Percentiles rank a stretch among this genome's conserved stretches.
These are phyloP conservation scores for Eruca vesicaria DNA, from an alignment of 441 rosid genomes.

Conservation along the genomic window DNA sequence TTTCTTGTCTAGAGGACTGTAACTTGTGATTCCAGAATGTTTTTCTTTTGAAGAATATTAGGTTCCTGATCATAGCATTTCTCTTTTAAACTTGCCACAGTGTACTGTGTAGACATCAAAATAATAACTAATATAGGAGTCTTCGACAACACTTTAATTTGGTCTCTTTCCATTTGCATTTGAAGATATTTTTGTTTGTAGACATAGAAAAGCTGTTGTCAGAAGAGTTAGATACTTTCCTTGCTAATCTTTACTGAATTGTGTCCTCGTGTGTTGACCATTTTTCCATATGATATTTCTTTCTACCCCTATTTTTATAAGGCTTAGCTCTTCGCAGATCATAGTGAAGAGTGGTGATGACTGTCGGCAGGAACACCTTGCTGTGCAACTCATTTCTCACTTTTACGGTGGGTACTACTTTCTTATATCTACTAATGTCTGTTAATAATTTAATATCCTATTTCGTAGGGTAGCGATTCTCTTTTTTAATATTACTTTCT, in stretches of 20 bases:
- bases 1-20: not conserved
- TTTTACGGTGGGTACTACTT: slow-evolving; percentile 66
- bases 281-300: slow-evolving; percentile 7
- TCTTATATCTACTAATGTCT: slow-evolving; percentile 6
- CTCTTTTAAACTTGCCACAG: not conserved
- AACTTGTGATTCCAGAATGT: slow-evolving; percentile 1
- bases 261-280: slow-evolving; percentile 16
- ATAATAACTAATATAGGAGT: not conserved
- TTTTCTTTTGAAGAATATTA: not conserved
- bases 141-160: not conserved
- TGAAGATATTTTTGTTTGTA: not conserved
- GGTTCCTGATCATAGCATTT: not conserved
- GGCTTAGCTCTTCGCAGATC: slow-evolving; percentile 39
- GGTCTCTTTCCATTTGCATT: not conserved
- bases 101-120: slow-evolving; percentile 1
- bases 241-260: slow-evolving; percentile 5
- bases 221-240: slow-evolving; percentile 14
- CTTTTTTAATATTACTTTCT: not conserved
- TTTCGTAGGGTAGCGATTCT: not conserved
- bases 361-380: slow-evolving; percentile 98
- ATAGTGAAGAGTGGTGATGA: slow-evolving; percentile 98
- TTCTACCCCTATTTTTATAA: slow-evolving; percentile 5
- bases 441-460: not conserved
- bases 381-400: slow-evolving; percentile 96
- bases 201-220: not conserved